These are phyloP conservation scores for Rickenella mellea DNA, from an alignment of 768 basidiomycete genomes.

Conservation along the genomic window DNA sequence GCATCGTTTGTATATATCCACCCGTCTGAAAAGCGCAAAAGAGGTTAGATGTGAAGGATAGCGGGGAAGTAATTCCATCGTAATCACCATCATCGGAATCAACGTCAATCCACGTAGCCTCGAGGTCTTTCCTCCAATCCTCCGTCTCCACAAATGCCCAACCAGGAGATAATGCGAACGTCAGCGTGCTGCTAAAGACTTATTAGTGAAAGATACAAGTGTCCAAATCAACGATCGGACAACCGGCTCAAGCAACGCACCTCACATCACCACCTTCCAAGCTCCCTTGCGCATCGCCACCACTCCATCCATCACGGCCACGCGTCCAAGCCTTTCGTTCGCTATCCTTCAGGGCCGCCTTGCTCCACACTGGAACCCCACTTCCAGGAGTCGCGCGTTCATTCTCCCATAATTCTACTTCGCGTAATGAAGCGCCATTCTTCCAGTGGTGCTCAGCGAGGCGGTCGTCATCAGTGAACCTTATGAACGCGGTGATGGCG, in stretches of 20 bases:
- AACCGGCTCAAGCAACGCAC: conserved; percentile 33
- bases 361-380: conserved; percentile 26
- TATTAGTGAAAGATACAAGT: conserved; percentile 7
- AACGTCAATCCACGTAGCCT: conserved; percentile 43
- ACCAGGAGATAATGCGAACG: conserved; percentile 64
- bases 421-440: conserved; percentile 48
- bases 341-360: conserved; percentile 21
- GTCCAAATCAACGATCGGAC: neutral
- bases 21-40: conserved; percentile 37
- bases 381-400: conserved; percentile 43
- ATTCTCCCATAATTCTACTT: conserved; percentile 77
- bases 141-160: conserved; percentile 74
- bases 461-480: conserved; percentile 52
- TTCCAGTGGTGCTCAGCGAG: conserved; percentile 58
- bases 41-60: neutral
- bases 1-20: conserved; percentile 79
- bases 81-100: conserved; percentile 26
- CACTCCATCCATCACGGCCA: conserved; percentile 63
- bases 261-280: conserved; percentile 57
- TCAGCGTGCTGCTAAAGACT: conserved; percentile 60
- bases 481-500: conserved; percentile 14
- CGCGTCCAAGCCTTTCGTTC: conserved; percentile 66
- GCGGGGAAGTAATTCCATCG: conserved; percentile 10
- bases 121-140: conserved; percentile 63
- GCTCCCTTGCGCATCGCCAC: conserved; percentile 31